Conservation (phyloP, 345 rosid species). For the Euphorbia tirucalli region DNA sequence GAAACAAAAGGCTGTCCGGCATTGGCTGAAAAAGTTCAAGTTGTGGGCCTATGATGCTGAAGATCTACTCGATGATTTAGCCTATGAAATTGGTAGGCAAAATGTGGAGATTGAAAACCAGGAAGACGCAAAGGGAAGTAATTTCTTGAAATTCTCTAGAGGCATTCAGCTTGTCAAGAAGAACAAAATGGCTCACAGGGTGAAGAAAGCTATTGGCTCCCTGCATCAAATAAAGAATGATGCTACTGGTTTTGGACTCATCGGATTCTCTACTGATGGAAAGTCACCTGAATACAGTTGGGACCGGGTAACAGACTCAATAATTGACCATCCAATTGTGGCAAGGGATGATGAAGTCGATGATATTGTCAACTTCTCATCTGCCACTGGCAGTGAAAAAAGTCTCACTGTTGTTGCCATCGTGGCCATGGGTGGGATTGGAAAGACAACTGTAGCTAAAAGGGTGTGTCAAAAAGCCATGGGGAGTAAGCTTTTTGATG, state of each 20-base stretch:
- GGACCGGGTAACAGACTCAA: neutral
- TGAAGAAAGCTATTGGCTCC: neutral
- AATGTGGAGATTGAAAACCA: neutral
- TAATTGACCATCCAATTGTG: neutral
- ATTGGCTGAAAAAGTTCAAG: neutral
- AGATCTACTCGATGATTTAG: neutral
- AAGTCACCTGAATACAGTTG: neutral
- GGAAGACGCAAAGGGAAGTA: neutral
- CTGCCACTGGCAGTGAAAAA: neutral
- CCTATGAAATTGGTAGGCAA: neutral
- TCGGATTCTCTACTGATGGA: neutral
- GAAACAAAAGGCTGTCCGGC: neutral
- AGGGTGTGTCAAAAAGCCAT: neutral
- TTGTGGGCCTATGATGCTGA: constrained; percentile 1
- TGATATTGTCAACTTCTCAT: neutral
- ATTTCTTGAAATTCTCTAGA: neutral
- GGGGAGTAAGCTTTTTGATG: neutral
- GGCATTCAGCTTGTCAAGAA: neutral
- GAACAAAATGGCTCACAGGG: neutral
- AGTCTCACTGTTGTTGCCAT: constrained; percentile 6
- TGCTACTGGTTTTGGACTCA: neutral
- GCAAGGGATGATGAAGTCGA: neutral
- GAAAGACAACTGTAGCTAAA: constrained; percentile 25
- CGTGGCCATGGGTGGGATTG: constrained; percentile 29
- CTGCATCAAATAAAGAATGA: neutral